A percentile compares a stretch with the other conserved stretches of the same genome.
phyloP scores from a whole-genome alignment of 2,329 filamentous ascomycete species.

The Venturia asperata region DNA sequence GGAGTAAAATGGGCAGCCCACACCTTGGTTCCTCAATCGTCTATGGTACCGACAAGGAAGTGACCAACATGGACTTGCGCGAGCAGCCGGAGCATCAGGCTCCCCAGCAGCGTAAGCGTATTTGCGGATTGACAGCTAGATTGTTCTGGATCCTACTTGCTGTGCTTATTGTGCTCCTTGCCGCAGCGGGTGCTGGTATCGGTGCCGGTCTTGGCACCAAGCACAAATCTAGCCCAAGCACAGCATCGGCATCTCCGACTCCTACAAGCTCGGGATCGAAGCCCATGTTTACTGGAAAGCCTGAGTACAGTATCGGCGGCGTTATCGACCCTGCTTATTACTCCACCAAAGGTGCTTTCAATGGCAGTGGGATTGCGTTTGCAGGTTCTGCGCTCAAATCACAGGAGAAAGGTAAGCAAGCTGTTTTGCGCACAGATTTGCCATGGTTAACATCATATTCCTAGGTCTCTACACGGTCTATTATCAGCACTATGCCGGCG shows the following conservation, averaged over 20 bases:
- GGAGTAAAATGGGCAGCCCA: neutral
- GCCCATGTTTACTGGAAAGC: neutral
- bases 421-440: neutral
- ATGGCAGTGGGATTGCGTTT: slow-evolving; percentile 41
- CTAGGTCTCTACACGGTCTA: slow-evolving; percentile 34
- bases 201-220: neutral
- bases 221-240: too few relatives aligned
- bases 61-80: too few relatives aligned
- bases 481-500: slow-evolving; percentile 39
- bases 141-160: neutral
- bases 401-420: slow-evolving; percentile 30
- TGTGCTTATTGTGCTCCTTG: neutral
- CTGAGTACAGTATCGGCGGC: slow-evolving; percentile 32
- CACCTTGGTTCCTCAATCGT: neutral
- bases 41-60: neutral
- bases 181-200: neutral
- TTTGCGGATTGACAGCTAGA: neutral
- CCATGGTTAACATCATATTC: neutral
- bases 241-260: too few relatives aligned
- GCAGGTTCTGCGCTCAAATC: slow-evolving; percentile 37
- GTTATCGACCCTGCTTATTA: slow-evolving; percentile 34
- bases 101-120: neutral
- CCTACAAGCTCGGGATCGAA: neutral
- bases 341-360: slow-evolving; percentile 36
- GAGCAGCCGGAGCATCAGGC: too few relatives aligned